phyloP scores from a whole-genome alignment of 108 stramenopile genomes.

The Fragilaria crotonensis region DNA sequence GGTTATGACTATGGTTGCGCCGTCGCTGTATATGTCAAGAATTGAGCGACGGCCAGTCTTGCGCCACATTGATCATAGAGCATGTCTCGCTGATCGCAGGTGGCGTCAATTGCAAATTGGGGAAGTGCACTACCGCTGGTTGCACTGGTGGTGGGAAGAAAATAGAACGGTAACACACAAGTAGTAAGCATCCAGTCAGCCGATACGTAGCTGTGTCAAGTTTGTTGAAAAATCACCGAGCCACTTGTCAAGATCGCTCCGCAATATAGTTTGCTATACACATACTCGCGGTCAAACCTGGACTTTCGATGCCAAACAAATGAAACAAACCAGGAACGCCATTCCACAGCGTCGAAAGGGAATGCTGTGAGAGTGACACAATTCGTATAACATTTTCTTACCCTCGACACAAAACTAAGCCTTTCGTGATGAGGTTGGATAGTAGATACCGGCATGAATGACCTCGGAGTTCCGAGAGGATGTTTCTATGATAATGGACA shows the following conservation, averaged over 20 bases:
- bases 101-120: too few species aligned
- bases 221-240: too few species aligned
- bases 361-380: constrained; percentile 48
- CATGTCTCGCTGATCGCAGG: too few species aligned
- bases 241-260: background rate
- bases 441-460: constrained; percentile 86
- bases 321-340: constrained; percentile 60
- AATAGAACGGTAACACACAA: too few species aligned
- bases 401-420: constrained; percentile 74
- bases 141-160: too few species aligned
- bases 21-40: too few species aligned
- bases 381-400: constrained; percentile 62
- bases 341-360: constrained; percentile 47
- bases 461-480: constrained; percentile 81
- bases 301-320: constrained; percentile 81
- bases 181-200: too few species aligned
- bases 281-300: constrained; percentile 78
- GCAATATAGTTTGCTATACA: constrained; percentile 61
- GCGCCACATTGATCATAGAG: too few species aligned
- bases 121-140: too few species aligned
- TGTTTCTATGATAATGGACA: constrained; percentile 38
- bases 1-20: too few species aligned
- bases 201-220: too few species aligned
- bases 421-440: constrained; percentile 50
- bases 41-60: too few species aligned